These are phyloP conservation scores for Saussurea involucrata DNA, from an alignment of 129 eudicot species.

Conservation along the genomic window DNA sequence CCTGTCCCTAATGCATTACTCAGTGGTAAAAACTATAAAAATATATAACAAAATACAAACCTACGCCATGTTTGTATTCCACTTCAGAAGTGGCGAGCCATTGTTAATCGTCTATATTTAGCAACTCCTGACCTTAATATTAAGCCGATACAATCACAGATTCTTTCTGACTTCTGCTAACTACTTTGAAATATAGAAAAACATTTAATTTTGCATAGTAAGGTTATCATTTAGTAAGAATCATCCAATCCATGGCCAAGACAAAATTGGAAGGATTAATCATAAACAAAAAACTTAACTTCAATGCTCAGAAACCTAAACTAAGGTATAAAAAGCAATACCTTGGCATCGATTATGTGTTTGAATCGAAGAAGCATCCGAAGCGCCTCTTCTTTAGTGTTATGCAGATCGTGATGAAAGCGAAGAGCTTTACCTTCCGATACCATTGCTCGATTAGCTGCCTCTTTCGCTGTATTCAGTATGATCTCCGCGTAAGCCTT, in stretches of 20 bases:
- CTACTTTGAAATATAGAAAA: constrained; percentile 4
- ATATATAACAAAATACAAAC: not conserved
- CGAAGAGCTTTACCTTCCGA: constrained; percentile 54
- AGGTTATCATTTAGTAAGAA: not conserved
- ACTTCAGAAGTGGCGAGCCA: not conserved
- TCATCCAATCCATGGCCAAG: not conserved
- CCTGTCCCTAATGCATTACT: constrained; percentile 2
- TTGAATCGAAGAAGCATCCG: constrained; percentile 51
- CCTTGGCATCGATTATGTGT: constrained; percentile 57
- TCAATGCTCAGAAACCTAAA: not conserved
- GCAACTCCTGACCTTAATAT: constrained; percentile 14
- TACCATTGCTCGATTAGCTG: constrained; percentile 69
- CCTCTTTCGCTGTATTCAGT: constrained; percentile 71
- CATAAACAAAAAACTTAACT: constrained; percentile 6
- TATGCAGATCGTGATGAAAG: constrained; percentile 39
- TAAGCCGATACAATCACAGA: constrained; percentile 5
- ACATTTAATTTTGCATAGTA: not conserved
- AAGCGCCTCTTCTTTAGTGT: constrained; percentile 49
- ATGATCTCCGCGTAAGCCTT: constrained; percentile 81
- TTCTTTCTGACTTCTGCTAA: not conserved
- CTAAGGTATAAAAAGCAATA: constrained; percentile 13
- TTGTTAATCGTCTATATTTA: constrained; percentile 1
- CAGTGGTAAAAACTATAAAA: not conserved
- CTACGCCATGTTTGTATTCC: not conserved
- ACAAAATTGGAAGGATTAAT: not conserved